Percentiles rank a stretch among this genome's conserved stretches.
phyloP scores from a whole-genome alignment of 441 rosid genomes.

The Codiaeum variegatum region DNA sequence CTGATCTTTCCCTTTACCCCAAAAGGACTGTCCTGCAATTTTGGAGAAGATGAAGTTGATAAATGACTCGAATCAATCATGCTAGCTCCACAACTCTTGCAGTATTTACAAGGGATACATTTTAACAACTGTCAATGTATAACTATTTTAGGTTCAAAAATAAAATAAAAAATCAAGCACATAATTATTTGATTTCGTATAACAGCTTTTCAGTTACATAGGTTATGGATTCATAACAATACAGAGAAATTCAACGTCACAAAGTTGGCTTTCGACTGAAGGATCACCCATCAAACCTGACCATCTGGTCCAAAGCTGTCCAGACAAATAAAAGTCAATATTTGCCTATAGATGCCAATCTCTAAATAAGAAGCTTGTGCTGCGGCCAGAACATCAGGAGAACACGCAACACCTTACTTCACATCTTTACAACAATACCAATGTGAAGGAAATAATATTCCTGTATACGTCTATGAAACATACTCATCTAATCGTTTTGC shows the following conservation, averaged over 20 bases:
- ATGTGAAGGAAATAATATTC: background rate
- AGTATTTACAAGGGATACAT: background rate
- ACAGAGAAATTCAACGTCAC: background rate
- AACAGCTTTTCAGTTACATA: background rate
- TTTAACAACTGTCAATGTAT: background rate
- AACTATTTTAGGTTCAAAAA: background rate
- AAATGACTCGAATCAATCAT: background rate
- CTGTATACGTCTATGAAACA: background rate
- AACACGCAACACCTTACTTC: background rate
- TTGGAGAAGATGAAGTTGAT: background rate
- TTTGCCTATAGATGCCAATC: background rate
- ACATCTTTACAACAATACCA: constrained; percentile 9
- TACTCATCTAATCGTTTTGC: background rate
- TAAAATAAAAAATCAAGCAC: background rate
- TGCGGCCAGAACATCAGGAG: background rate
- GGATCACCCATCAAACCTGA: background rate
- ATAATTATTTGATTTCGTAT: background rate
- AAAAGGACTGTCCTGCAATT: background rate
- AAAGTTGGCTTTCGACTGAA: background rate
- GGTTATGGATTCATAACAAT: background rate
- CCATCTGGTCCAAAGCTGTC: background rate
- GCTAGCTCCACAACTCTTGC: background rate
- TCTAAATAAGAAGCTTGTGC: background rate
- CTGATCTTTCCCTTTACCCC: background rate
- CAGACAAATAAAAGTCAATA: background rate